Conservation (phyloP, 257 asterid genomes). For the Nicotiana sylvestris region DNA sequence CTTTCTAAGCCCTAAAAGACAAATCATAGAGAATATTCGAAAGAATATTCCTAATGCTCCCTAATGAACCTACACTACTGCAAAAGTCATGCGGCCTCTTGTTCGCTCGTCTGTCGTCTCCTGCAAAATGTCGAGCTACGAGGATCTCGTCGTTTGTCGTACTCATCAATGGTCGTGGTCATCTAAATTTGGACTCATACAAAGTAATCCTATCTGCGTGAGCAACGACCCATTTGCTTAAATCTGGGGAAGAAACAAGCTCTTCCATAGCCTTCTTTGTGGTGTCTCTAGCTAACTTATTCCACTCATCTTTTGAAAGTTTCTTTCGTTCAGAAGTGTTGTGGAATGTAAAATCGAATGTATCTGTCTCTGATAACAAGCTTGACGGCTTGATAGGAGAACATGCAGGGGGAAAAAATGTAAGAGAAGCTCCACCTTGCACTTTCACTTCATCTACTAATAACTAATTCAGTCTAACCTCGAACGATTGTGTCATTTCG, state of each 20-base stretch:
- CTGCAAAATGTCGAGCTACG: too few species aligned
- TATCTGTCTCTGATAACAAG: conserved; percentile 32
- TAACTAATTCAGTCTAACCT: conserved; percentile 32
- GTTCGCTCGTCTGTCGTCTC: too few species aligned
- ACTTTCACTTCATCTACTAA: not conserved
- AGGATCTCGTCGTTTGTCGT: too few species aligned
- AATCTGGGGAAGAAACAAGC: conserved; percentile 80
- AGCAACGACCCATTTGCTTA: conserved; percentile 67
- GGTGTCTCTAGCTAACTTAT: conserved; percentile 56
- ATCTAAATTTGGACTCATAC: too few species aligned
- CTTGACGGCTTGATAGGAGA: conserved; percentile 35
- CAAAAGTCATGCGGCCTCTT: too few species aligned
- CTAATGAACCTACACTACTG: too few species aligned
- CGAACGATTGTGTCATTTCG: conserved; percentile 25
- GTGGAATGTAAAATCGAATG: conserved; percentile 77
- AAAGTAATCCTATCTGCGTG: conserved; percentile 69
- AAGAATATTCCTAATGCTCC: too few species aligned
- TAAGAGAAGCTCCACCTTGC: not conserved
- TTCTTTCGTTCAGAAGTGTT: conserved; percentile 53
- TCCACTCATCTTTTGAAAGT: conserved; percentile 66
- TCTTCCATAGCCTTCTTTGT: conserved; percentile 73
- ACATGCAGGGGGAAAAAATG: conserved; percentile 28
- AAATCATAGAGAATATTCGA: too few species aligned
- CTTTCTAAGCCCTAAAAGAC: too few species aligned
- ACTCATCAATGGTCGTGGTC: too few species aligned